Evolutionary conservation across 495 filamentous ascomycete genomes (phyloP).

Genomic region (Neurospora terricola): DNA sequence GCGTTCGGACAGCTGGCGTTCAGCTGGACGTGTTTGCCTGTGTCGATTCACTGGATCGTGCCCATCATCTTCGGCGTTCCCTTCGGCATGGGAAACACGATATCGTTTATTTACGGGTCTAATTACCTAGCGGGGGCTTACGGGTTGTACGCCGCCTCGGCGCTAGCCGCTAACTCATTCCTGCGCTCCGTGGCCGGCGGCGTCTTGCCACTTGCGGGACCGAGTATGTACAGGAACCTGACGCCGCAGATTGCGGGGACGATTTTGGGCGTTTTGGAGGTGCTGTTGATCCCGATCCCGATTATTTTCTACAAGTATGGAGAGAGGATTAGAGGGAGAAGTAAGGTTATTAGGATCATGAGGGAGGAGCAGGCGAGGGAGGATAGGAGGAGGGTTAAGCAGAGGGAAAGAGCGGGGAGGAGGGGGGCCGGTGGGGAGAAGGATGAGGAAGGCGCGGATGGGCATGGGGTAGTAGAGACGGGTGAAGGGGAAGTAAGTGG

Average conservation of each 20-base stretch:
- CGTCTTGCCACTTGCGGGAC: constrained; percentile 62
- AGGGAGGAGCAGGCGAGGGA: constrained; percentile 56
- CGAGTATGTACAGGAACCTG: constrained; percentile 54
- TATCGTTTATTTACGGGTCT: constrained; percentile 60
- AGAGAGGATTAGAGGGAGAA: constrained; percentile 53
- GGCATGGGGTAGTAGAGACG: no score
- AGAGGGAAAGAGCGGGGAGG: constrained; percentile 11
- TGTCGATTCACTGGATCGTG: constrained; percentile 61
- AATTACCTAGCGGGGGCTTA: constrained; percentile 74
- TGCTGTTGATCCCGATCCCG: constrained; percentile 65
- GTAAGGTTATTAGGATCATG: constrained; percentile 57
- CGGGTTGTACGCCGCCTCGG: constrained; percentile 67
- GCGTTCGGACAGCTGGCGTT: constrained; percentile 71
- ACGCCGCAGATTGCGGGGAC: constrained; percentile 74
- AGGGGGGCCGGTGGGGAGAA: background rate
- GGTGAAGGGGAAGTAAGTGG: background rate
- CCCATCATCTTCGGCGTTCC: constrained; percentile 69
- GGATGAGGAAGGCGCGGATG: background rate
- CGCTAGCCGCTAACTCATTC: constrained; percentile 68
- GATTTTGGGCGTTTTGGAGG: constrained; percentile 59
- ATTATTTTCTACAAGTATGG: constrained; percentile 72
- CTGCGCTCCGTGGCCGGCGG: constrained; percentile 58
- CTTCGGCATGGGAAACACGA: constrained; percentile 66
- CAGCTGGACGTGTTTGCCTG: constrained; percentile 67
- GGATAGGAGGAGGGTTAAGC: constrained; percentile 37